Conservation (phyloP, 768 basidiomycete species). For the Leucosporidium creatinivorum region DNA sequence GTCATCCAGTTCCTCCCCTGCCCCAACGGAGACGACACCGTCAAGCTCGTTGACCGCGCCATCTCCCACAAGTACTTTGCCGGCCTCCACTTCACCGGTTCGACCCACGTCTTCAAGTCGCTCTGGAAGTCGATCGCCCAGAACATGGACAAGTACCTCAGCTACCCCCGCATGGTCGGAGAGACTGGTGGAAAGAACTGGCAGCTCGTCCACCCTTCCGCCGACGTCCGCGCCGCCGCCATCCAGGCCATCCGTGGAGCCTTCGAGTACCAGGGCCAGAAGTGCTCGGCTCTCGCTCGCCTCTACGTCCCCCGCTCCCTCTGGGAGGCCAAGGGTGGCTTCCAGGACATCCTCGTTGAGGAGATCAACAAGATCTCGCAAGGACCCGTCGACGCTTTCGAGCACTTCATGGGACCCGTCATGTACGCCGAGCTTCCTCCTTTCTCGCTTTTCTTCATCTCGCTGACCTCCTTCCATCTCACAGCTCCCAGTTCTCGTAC, state of each 20-base stretch:
- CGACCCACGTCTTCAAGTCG: constrained; percentile 85
- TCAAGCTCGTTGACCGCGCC: constrained; percentile 47
- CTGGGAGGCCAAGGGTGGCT: constrained; percentile 57
- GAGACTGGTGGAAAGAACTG: constrained; percentile 99
- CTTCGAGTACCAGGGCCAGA: constrained; percentile 98
- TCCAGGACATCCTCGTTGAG: constrained; percentile 67
- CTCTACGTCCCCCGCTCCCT: constrained; percentile 78
- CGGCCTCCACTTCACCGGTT: constrained; percentile 92
- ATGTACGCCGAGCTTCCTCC: constrained; percentile 53
- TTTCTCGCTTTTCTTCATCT: background rate
- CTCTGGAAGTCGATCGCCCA: constrained; percentile 91
- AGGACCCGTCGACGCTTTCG: constrained; percentile 65
- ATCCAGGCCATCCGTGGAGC: constrained; percentile 76
- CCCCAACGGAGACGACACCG: constrained; percentile 56
- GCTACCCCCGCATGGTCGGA: constrained; percentile 91
- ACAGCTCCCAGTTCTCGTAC: constrained; percentile 73
- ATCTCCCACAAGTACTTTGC: constrained; percentile 73
- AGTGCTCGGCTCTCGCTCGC: constrained; percentile 90
- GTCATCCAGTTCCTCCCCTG: constrained; percentile 98
- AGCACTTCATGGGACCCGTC: constrained; percentile 91
- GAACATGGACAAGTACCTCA: constrained; percentile 78
- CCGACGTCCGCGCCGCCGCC: constrained; percentile 83
- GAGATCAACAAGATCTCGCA: constrained; percentile 80
- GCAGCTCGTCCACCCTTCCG: constrained; percentile 81
- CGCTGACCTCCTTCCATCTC: constrained; percentile 4